Percentiles rank a stretch among this genome's conserved stretches.
phyloP scores from a whole-genome alignment of 495 filamentous ascomycete species.

The Chaetomium cochliodes region DNA sequence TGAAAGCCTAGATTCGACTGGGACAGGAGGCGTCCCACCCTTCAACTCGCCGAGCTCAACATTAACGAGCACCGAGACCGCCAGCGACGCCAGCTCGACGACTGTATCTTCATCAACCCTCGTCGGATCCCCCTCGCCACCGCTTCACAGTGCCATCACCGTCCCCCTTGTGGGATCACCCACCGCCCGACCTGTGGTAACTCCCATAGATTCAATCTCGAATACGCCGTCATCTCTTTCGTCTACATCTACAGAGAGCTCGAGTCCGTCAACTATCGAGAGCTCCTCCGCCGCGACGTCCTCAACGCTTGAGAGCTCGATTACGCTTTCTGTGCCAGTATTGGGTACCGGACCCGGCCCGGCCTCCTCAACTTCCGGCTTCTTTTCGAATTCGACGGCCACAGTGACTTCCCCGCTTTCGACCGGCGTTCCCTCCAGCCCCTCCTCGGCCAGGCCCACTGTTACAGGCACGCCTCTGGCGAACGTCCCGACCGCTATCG shows the following conservation, averaged over 20 bases:
- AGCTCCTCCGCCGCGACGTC: background rate
- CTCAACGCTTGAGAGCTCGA: background rate
- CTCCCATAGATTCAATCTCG: background rate
- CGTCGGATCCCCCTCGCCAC: background rate
- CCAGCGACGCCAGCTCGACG: background rate
- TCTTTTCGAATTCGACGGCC: background rate
- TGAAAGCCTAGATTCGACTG: background rate
- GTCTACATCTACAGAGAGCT: background rate
- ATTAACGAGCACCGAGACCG: background rate
- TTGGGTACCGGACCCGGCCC: background rate
- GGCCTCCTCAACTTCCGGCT: background rate
- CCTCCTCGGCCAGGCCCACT: background rate
- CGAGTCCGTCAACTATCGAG: background rate
- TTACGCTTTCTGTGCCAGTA: background rate
- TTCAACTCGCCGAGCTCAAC: background rate
- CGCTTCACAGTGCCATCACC: conserved; percentile 5
- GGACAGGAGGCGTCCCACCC: background rate
- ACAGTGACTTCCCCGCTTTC: background rate
- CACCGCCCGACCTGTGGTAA: background rate
- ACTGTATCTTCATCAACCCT: background rate
- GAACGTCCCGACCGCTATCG: conserved; percentile 42
- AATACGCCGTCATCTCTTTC: background rate
- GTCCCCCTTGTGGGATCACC: background rate
- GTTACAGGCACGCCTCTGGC: conserved; percentile 33
- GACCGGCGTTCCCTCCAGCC: background rate